Percentiles rank a stretch among this genome's conserved stretches.
Conservation (phyloP, 1,284 basidiomycete species). For the Amylostereum chailletii region DNA sequence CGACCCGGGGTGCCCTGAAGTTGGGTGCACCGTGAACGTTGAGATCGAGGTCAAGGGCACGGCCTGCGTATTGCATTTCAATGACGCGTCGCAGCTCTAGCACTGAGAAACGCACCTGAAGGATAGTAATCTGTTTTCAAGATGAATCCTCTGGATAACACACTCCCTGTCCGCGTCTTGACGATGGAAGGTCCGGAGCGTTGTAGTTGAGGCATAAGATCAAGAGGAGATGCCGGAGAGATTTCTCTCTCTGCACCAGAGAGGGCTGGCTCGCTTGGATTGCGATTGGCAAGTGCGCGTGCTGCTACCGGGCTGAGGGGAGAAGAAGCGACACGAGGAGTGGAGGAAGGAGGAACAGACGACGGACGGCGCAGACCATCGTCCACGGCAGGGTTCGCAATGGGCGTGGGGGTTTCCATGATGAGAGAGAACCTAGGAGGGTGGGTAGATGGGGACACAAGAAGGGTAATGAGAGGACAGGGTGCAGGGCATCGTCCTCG, state of each 20-base stretch:
- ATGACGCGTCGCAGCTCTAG: not conserved
- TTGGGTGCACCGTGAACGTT: slow-evolving; percentile 94
- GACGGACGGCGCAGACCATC: no score
- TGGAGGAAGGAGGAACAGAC: no score
- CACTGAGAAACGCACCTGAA: slow-evolving; percentile 41
- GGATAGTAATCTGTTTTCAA: slow-evolving; percentile 93
- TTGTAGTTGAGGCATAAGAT: slow-evolving; percentile 53
- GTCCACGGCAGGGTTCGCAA: no score
- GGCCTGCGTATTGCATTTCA: slow-evolving; percentile 37
- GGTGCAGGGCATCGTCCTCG: no score
- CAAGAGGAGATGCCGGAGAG: slow-evolving; percentile 21
- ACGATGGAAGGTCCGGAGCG: slow-evolving; percentile 69
- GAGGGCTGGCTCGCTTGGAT: slow-evolving; percentile 5
- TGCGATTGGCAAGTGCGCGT: no score
- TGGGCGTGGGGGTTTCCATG: no score
- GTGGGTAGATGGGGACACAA: no score
- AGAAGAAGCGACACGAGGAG: no score
- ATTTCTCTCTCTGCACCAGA: slow-evolving; percentile 3
- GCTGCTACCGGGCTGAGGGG: no score
- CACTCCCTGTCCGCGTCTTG: slow-evolving; percentile 82
- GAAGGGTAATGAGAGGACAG: no score
- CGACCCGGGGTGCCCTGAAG: slow-evolving; percentile 76
- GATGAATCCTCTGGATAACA: slow-evolving; percentile 85
- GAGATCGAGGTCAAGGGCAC: slow-evolving; percentile 86
- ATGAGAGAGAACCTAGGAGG: no score